A percentile compares a stretch with the other conserved stretches of the same genome.
Evolutionary conservation across 768 basidiomycete genomes (phyloP).

Genomic region (Tylopilus felleus): DNA sequence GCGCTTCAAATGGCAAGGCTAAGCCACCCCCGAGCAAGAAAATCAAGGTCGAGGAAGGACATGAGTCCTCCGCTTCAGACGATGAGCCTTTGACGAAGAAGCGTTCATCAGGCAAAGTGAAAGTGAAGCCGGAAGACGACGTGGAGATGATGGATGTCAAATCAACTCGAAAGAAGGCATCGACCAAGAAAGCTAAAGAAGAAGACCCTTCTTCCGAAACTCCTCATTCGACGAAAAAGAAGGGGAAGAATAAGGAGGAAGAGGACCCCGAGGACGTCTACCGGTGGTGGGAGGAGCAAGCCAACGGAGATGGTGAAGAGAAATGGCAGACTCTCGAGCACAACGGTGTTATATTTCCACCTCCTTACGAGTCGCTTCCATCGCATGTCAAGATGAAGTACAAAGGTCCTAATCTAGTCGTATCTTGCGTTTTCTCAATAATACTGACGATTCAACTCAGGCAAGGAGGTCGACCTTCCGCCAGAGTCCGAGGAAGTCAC

Average conservation of each 20-base stretch:
- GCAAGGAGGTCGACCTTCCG: slow-evolving; percentile 73
- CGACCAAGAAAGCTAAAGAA: slow-evolving; percentile 53
- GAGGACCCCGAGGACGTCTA: slow-evolving; percentile 65
- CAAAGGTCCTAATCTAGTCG: slow-evolving; percentile 57
- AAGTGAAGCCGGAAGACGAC: slow-evolving; percentile 49
- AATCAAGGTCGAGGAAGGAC: slow-evolving; percentile 50
- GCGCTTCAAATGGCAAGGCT: slow-evolving; percentile 41
- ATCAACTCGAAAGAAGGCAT: slow-evolving; percentile 43
- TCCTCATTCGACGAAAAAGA: slow-evolving; percentile 46
- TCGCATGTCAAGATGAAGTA: slow-evolving; percentile 89
- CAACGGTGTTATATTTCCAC: slow-evolving; percentile 92
- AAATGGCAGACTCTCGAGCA: slow-evolving; percentile 98
- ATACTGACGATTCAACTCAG: slow-evolving; percentile 40
- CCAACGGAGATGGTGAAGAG: slow-evolving; percentile 67
- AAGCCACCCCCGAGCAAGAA: slow-evolving; percentile 66
- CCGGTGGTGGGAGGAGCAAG: slow-evolving; percentile 84
- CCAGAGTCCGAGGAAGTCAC: slow-evolving; percentile 94
- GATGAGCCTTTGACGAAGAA: slow-evolving; percentile 35
- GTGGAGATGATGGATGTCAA: slow-evolving; percentile 42
- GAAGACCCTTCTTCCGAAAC: slow-evolving; percentile 41
- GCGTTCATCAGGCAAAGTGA: slow-evolving; percentile 31
- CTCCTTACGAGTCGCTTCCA: slow-evolving; percentile 87
- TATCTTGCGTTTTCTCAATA: slow-evolving; percentile 7
- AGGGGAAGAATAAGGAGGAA: slow-evolving; percentile 56
- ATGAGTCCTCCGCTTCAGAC: slow-evolving; percentile 27